These are phyloP conservation scores for Ustilago cynodontis DNA, from an alignment of 1,284 basidiomycete species.

Conservation along the genomic window DNA sequence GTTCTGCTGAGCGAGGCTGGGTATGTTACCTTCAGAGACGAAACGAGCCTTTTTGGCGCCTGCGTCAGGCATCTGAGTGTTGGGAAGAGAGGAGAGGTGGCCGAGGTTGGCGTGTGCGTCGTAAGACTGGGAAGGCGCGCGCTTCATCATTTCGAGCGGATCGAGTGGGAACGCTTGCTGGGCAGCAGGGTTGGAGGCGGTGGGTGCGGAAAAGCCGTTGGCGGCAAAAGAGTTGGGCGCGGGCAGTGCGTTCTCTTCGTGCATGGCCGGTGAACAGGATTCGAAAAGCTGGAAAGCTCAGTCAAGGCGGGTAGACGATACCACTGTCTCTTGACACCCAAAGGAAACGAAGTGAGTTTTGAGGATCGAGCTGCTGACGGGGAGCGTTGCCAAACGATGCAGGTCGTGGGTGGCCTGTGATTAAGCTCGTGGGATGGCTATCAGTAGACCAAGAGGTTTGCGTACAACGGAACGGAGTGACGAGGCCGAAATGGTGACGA, in stretches of 20 bases:
- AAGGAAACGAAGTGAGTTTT: background rate
- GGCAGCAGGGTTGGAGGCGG: conserved; percentile 18
- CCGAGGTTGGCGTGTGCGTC: conserved; percentile 48
- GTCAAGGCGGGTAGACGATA: conserved; percentile 6
- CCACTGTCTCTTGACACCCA: background rate
- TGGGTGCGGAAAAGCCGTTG: conserved; percentile 29
- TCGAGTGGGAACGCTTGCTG: conserved; percentile 39
- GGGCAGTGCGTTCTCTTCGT: conserved; percentile 34
- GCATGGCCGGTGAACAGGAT: conserved; percentile 19
- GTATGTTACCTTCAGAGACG: conserved; percentile 60
- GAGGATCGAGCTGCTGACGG: background rate
- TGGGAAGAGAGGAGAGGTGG: conserved; percentile 26
- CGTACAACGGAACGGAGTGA: background rate
- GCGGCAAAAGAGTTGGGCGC: conserved; percentile 32
- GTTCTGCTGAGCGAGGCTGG: conserved; percentile 40
- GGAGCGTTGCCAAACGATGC: background rate
- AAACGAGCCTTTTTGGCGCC: conserved; percentile 59
- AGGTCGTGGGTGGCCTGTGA: background rate
- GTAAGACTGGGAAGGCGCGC: conserved; percentile 55
- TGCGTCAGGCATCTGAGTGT: conserved; percentile 28
- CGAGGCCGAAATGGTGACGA: background rate
- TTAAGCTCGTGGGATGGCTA: no score
- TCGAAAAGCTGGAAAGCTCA: background rate
- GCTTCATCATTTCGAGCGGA: conserved; percentile 59
- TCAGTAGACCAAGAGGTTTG: background rate